Evolutionary conservation across 2,329 filamentous ascomycete species (phyloP).

Genomic region (Hypomyces perniciosus): DNA sequence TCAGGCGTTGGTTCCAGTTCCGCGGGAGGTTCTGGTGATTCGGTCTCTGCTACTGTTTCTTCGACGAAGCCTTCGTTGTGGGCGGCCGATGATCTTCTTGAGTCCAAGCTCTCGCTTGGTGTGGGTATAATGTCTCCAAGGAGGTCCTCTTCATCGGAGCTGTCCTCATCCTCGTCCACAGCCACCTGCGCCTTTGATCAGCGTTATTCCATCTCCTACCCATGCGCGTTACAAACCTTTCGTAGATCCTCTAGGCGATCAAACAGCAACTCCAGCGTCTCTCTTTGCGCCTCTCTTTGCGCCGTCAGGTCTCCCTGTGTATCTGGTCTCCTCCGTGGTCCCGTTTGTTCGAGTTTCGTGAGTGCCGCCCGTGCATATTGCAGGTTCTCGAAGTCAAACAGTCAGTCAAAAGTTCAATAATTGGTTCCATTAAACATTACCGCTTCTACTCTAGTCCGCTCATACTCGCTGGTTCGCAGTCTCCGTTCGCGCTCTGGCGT

Average conservation of each 20-base stretch:
- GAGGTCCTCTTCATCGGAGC: slow-evolving; percentile 52
- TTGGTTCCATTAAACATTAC: slow-evolving; percentile 33
- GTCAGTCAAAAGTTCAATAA: not conserved
- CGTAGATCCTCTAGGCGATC: slow-evolving; percentile 63
- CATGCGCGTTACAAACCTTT: slow-evolving; percentile 38
- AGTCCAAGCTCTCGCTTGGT: slow-evolving; percentile 47
- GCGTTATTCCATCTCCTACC: not conserved
- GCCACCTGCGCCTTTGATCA: slow-evolving; percentile 25
- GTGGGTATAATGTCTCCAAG: slow-evolving; percentile 49
- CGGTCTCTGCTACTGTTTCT: slow-evolving; percentile 32
- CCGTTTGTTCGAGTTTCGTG: slow-evolving; percentile 64
- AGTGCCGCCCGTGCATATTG: slow-evolving; percentile 65
- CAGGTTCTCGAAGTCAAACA: slow-evolving; percentile 50
- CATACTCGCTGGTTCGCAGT: slow-evolving; percentile 57
- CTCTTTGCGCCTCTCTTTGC: slow-evolving; percentile 61
- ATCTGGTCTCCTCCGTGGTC: slow-evolving; percentile 51
- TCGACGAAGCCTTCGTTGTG: slow-evolving; percentile 17
- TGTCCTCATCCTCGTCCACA: slow-evolving; percentile 31
- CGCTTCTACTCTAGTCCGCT: slow-evolving; percentile 43
- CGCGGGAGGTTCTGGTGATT: slow-evolving; percentile 39
- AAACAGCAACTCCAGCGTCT: slow-evolving; percentile 58
- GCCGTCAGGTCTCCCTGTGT: slow-evolving; percentile 56
- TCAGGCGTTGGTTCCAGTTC: slow-evolving; percentile 13
- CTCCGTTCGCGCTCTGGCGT: slow-evolving; percentile 53
- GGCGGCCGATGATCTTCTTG: slow-evolving; percentile 26